phyloP scores from a whole-genome alignment of 2,329 filamentous ascomycete species.

The Colletotrichum paranaense region DNA sequence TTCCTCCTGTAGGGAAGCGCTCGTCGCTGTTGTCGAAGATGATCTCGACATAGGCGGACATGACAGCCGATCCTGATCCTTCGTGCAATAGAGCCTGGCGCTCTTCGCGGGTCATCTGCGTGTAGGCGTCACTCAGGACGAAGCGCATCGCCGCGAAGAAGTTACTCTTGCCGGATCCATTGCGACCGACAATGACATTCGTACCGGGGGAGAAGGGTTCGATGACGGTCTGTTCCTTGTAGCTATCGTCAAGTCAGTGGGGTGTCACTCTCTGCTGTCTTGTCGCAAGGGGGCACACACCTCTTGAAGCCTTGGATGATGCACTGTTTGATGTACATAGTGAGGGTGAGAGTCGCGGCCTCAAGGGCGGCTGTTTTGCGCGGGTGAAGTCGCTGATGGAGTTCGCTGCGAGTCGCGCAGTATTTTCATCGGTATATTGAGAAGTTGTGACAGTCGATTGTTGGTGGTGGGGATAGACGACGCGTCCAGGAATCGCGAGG shows the following conservation, averaged over 20 bases:
- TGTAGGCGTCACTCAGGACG: constrained; percentile 97
- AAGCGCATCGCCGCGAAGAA: constrained; percentile 99
- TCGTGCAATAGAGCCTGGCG: constrained; percentile 97
- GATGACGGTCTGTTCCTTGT: constrained; percentile 99
- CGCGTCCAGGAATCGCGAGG: constrained; percentile 35
- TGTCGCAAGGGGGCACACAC: constrained; percentile 58
- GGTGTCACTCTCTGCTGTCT: constrained; percentile 39
- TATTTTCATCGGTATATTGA: constrained; percentile 30
- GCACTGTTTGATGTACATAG: constrained; percentile 99
- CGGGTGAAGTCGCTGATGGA: constrained; percentile 25
- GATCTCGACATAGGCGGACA: constrained; percentile 99
- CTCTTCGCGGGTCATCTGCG: constrained; percentile 94
- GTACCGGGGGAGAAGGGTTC: constrained; percentile 97
- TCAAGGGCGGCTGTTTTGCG: constrained; percentile 31
- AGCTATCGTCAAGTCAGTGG: constrained; percentile 65
- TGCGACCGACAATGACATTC: constrained; percentile 98
- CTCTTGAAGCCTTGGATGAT: constrained; percentile 99
- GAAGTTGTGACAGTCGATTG: constrained; percentile 16
- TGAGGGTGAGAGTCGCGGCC: constrained; percentile 40
- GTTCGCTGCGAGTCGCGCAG: constrained; percentile 15
- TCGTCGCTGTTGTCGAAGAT: constrained; percentile 99
- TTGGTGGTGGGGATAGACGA: constrained; percentile 35
- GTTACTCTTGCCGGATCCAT: constrained; percentile 99
- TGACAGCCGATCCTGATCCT: constrained; percentile 95
- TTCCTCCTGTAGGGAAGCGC: constrained; percentile 91